Base-by-base conservation (phyloP, 2,329 filamentous ascomycete species). In the Coniochaeta hoffmannii region DNA sequence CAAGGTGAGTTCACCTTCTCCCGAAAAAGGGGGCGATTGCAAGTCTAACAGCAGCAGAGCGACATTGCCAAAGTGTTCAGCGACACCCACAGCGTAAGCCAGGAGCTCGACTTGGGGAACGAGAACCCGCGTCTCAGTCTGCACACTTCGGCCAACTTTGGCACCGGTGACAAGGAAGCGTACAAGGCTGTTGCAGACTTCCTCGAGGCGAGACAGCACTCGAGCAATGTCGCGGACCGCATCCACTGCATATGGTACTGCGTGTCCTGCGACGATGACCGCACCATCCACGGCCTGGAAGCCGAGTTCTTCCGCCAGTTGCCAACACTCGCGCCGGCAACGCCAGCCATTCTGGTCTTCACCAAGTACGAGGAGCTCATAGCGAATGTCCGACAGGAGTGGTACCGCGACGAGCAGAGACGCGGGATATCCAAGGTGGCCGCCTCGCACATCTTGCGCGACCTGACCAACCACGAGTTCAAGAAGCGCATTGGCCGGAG, bases 241-340 rank as follows among this genome's bases (percentile, higher is more conserved):
- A 55, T 62, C 53, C 62, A 64, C 57, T 58, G 57, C 58, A 60
- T 64, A 44, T 64, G 62, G 62, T 64, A 64, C 59, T 64, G 61
- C 55, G 61, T 63, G 2, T 58, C 62, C 1, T 58, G 57, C 54
- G 58, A 63, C 55, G 59, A 60, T 44, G 44, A 31, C 38, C 54
- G 61, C 1, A 30, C 53, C 7, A 57, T 64, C 4, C 28, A 49
- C 2, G 50, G 54, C 0, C 56, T 62, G 5, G 62, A 64, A 46
- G 52, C 22, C 9, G 57, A 57, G 22, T 64, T 64, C 55, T 62
- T 64, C 34, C 31, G 44, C 26, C 50, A 55, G 14, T 46, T 60
- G 1, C 34, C 31, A 11, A 35, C 54, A 15, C 50, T 59, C 2
- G 57, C 61, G 6, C 55, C 57, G 0, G 51, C 58, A 12, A 53